Conservation (phyloP, 176 grass and related monocot species). For the Elymus sibiricus region DNA sequence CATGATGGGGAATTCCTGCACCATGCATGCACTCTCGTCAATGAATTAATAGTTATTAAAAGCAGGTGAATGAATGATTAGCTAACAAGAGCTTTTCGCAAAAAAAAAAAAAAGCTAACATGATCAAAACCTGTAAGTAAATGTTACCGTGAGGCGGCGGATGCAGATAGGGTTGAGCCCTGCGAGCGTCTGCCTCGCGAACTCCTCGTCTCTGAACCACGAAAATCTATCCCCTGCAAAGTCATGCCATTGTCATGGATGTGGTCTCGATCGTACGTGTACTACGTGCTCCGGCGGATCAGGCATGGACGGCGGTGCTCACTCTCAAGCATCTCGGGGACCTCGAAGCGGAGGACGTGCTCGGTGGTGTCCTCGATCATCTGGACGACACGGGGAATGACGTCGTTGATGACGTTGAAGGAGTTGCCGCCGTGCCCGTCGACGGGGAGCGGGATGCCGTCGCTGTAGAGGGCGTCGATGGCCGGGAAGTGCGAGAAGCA, state of each 20-base stretch:
- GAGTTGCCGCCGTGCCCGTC: not conserved
- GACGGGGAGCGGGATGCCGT: slow-evolving; percentile 51
- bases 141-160: slow-evolving; percentile 55
- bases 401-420: slow-evolving; percentile 18
- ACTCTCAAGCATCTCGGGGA: slow-evolving; percentile 71
- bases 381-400: slow-evolving; percentile 62
- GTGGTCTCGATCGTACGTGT: not conserved
- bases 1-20: slow-evolving; percentile 66
- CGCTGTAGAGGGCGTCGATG: slow-evolving; percentile 69
- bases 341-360: slow-evolving; percentile 71
- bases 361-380: slow-evolving; percentile 46
- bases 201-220: slow-evolving; percentile 87
- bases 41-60: too few species aligned
- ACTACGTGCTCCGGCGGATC: not conserved
- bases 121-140: too few species aligned
- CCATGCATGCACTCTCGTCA: not conserved
- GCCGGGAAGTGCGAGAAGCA: slow-evolving; percentile 76
- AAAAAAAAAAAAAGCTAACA: too few species aligned
- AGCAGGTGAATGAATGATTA: too few species aligned
- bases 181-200: slow-evolving; percentile 66
- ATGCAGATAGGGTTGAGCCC: slow-evolving; percentile 72
- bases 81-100: too few species aligned
- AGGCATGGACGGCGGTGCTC: not conserved
- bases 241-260: not conserved
- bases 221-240: slow-evolving; percentile 68